Conservation (phyloP, 1,139 yeast genomes). For the Zhuliangozyma blackwelliae region DNA sequence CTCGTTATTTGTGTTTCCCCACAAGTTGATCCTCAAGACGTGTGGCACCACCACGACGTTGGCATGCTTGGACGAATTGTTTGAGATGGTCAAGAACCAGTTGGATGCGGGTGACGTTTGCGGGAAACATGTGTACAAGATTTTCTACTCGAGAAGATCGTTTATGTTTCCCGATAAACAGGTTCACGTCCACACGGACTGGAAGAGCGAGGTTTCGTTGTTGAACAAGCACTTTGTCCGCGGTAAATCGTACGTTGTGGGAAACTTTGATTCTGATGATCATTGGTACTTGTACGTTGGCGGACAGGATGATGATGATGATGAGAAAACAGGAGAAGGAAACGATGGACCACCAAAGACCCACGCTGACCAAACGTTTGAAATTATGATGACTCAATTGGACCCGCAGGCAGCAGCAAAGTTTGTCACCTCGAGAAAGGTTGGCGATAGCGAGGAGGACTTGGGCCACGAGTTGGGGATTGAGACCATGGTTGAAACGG, state of each 20-base stretch:
- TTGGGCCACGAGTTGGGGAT: constrained; percentile 77
- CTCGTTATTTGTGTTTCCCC: constrained; percentile 83
- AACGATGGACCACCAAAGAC: too few relatives aligned
- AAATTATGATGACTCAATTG: constrained; percentile 86
- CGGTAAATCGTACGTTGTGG: constrained; percentile 76
- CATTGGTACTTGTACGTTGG: constrained; percentile 91
- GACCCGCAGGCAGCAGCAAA: constrained; percentile 54
- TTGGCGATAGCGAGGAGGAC: constrained; percentile 55
- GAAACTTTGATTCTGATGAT: constrained; percentile 66
- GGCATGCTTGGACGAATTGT: constrained; percentile 65
- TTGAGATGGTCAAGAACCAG: constrained; percentile 39
- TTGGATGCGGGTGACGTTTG: constrained; percentile 15
- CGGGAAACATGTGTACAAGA: constrained; percentile 50
- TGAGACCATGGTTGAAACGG: constrained; percentile 58
- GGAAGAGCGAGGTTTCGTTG: constrained; percentile 75
- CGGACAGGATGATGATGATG: constrained; percentile 22
- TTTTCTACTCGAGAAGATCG: constrained; percentile 85
- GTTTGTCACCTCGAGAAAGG: constrained; percentile 58
- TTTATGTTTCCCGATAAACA: constrained; percentile 93
- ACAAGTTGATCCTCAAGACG: constrained; percentile 82
- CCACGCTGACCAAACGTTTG: constrained; percentile 49
- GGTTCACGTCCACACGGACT: constrained; percentile 72
- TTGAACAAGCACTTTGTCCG: constrained; percentile 59
- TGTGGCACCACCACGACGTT: constrained; percentile 96
- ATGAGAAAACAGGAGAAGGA: too few relatives aligned